A percentile compares a stretch with the other conserved stretches of the same genome.
phyloP scores from a whole-genome alignment of 1,139 yeast species.

The Suhomyces bolitotheri region DNA sequence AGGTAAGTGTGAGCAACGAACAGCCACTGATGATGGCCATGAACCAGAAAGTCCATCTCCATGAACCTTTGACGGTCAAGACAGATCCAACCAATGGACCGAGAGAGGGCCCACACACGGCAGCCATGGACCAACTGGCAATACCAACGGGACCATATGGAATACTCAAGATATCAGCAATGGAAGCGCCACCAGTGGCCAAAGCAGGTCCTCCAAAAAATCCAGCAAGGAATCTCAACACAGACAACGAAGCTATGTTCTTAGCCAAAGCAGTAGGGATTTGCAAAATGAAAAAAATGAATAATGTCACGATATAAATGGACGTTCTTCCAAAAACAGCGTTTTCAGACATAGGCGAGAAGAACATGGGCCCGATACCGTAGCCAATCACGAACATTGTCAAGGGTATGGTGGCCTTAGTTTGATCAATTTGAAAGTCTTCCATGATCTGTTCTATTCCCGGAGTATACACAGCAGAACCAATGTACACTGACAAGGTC shows the following conservation, averaged over 20 bases:
- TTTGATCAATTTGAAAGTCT: conserved; percentile 27
- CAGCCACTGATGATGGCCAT: conserved; percentile 33
- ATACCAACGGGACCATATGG: conserved; percentile 35
- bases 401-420: conserved; percentile 35
- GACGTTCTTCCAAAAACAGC: conserved; percentile 54
- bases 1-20: conserved; percentile 26
- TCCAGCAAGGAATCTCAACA: conserved; percentile 36
- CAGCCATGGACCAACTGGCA: conserved; percentile 37
- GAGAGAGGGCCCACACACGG: conserved; percentile 37
- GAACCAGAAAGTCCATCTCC: conserved; percentile 46
- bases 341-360: conserved; percentile 41
- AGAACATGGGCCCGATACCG: conserved; percentile 41
- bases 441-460: conserved; percentile 37
- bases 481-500: conserved; percentile 58
- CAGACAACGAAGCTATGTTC: conserved; percentile 32
- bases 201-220: conserved; percentile 37
- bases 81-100: conserved; percentile 41
- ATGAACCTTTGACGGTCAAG: conserved; percentile 28
- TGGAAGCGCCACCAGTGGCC: conserved; percentile 40
- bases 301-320: conserved; percentile 30
- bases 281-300: conserved; percentile 34
- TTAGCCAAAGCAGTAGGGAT: conserved; percentile 31
- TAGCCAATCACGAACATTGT: conserved; percentile 40
- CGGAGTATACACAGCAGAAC: conserved; percentile 62
- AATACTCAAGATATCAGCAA: conserved; percentile 28